A percentile compares a stretch with the other conserved stretches of the same genome.
These are phyloP conservation scores for Trametes maxima DNA, from an alignment of 768 basidiomycete species.

Conservation along the genomic window DNA sequence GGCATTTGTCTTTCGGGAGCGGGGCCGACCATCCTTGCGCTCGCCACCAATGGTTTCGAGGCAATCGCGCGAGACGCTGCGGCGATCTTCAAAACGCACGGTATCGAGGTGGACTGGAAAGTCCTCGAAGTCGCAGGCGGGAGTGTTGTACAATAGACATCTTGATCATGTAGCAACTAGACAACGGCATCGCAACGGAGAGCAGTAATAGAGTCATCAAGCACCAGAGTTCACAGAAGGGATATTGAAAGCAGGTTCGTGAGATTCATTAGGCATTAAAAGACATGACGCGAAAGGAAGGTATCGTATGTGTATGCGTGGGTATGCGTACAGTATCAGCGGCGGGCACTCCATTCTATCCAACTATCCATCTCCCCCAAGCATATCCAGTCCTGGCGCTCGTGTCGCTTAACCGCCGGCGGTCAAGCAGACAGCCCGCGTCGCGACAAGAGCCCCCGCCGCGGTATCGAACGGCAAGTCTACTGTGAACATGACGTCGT, in stretches of 20 bases:
- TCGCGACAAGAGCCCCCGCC: slow-evolving; percentile 73
- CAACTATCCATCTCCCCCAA: neutral
- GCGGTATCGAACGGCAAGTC: slow-evolving; percentile 75
- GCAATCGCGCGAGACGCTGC: slow-evolving; percentile 82
- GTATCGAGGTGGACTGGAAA: slow-evolving; percentile 90
- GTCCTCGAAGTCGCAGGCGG: slow-evolving; percentile 69
- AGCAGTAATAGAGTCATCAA: neutral
- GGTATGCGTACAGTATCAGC: slow-evolving; percentile 19
- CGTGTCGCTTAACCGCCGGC: slow-evolving; percentile 58
- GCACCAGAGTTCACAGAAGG: neutral
- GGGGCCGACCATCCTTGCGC: slow-evolving; percentile 94
- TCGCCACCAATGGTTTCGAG: slow-evolving; percentile 85
- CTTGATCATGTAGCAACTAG: neutral
- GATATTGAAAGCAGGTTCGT: neutral
- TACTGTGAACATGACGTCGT: slow-evolving; percentile 89
- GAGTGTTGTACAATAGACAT: slow-evolving; percentile 32
- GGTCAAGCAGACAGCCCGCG: slow-evolving; percentile 88
- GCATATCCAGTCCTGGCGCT: neutral
- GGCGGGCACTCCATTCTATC: slow-evolving; percentile 7
- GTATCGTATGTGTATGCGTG: slow-evolving; percentile 9
- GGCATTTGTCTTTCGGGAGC: slow-evolving; percentile 98
- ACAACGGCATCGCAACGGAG: too few species aligned
- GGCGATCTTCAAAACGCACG: slow-evolving; percentile 67
- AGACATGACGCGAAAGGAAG: slow-evolving; percentile 11
- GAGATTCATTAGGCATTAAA: slow-evolving; percentile 20